A percentile compares a stretch with the other conserved stretches of the same genome.
phyloP scores from a whole-genome alignment of 306 rosid species.

The Dicorynia guianensis region DNA sequence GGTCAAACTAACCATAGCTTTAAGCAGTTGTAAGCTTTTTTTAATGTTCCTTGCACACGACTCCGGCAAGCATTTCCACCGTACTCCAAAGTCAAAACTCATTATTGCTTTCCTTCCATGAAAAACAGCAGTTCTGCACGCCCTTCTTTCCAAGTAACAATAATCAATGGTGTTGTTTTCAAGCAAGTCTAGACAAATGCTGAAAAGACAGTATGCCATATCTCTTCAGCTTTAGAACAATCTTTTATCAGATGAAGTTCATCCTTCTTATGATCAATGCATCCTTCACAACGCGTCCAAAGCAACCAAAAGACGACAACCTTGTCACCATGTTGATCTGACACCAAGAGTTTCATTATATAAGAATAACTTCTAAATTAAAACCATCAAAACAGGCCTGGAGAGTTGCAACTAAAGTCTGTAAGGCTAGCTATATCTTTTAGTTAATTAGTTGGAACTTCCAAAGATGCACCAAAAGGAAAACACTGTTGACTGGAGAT shows the following conservation, averaged over 20 bases:
- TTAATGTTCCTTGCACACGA: neutral
- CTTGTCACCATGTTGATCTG: neutral
- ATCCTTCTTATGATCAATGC: neutral
- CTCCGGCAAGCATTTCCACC: no score
- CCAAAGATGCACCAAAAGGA: no score
- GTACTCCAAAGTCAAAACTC: no score
- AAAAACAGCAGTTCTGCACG: no score
- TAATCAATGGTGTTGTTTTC: neutral
- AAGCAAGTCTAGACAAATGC: neutral
- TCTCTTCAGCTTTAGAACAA: neutral
- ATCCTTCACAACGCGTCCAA: neutral
- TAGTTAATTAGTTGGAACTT: no score
- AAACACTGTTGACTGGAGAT: no score
- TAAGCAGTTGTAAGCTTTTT: neutral
- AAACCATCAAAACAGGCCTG: no score
- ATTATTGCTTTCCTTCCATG: no score
- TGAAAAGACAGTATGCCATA: neutral
- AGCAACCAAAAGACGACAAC: neutral
- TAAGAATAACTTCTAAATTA: neutral
- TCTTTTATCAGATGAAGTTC: neutral
- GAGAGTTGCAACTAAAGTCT: no score
- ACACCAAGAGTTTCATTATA: slow-evolving; percentile 11
- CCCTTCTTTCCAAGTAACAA: no score
- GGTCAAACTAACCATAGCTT: slow-evolving; percentile 5
- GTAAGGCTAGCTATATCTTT: no score